A percentile compares a stretch with the other conserved stretches of the same genome.
These are phyloP conservation scores for Elongisporangium anandrum DNA, from an alignment of 352 stramenopile genomes.

Conservation along the genomic window DNA sequence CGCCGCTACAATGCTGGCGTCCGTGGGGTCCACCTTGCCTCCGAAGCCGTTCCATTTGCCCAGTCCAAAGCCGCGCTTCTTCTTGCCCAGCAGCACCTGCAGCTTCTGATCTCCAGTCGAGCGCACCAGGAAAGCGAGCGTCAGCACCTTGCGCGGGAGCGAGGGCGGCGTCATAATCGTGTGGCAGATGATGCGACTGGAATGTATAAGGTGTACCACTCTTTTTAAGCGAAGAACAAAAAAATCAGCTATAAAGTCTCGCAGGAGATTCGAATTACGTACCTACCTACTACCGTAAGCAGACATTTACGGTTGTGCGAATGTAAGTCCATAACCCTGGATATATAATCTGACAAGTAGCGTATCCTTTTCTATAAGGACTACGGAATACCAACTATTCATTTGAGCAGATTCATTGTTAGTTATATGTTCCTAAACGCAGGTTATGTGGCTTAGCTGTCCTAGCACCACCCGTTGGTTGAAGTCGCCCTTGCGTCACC, in stretches of 20 bases:
- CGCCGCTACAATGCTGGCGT: constrained; percentile 53
- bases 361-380: neutral
- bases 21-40: constrained; percentile 80
- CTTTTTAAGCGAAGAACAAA: neutral
- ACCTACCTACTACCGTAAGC: neutral
- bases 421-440: neutral
- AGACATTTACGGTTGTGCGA: neutral
- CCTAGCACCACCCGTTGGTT: neutral
- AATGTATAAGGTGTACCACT: neutral
- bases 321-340: neutral
- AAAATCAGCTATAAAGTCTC: neutral
- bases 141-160: constrained; percentile 47
- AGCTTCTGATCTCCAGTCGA: neutral
- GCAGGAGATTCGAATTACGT: neutral
- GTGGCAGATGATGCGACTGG: neutral
- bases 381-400: too few species aligned
- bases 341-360: neutral
- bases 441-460: neutral
- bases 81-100: constrained; percentile 78
- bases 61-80: constrained; percentile 86
- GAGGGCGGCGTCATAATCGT: constrained; percentile 9
- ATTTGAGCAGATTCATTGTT: too few species aligned
- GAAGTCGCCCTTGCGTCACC: neutral
- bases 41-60: constrained; percentile 92
- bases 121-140: constrained; percentile 45